Conservation (phyloP, 139 green algal genomes). For the Chlorella sorokiniana region DNA sequence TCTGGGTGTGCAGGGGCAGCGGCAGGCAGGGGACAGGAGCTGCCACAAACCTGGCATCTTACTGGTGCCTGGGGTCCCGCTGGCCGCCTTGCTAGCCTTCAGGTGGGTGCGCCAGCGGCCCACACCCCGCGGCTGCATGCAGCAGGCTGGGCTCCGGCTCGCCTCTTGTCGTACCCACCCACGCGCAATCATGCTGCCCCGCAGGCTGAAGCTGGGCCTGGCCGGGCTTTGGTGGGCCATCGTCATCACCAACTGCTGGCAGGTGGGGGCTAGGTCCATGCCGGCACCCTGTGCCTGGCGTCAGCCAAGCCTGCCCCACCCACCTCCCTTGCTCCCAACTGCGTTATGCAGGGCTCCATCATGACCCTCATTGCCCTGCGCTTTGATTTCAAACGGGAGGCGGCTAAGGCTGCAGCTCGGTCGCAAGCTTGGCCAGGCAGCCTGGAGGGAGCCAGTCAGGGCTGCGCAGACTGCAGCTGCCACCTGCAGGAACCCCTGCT, state of each 20-base stretch:
- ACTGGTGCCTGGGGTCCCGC: not conserved
- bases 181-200: constrained; percentile 46
- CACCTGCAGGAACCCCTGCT: not conserved
- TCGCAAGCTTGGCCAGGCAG: not conserved
- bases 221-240: constrained; percentile 63
- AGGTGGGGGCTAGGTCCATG: too few species aligned
- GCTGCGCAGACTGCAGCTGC: not conserved
- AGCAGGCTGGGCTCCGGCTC: too few species aligned
- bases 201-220: constrained; percentile 40
- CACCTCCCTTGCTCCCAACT: not conserved
- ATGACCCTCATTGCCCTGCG: constrained; percentile 30
- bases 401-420: not conserved
- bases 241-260: constrained; percentile 10
- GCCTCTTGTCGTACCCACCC: not conserved
- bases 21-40: constrained; percentile 50
- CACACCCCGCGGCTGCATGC: too few species aligned
- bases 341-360: not conserved
- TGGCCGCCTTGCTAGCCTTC: not conserved
- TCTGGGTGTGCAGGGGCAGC: constrained; percentile 41
- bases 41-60: not conserved
- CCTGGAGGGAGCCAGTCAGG: not conserved
- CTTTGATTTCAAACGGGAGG: constrained; percentile 9
- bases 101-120: not conserved
- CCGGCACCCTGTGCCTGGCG: too few species aligned
- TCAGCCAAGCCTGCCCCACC: too few species aligned